Conservation (phyloP, 2,329 filamentous ascomycete genomes). For the Anthostomella pinea region DNA sequence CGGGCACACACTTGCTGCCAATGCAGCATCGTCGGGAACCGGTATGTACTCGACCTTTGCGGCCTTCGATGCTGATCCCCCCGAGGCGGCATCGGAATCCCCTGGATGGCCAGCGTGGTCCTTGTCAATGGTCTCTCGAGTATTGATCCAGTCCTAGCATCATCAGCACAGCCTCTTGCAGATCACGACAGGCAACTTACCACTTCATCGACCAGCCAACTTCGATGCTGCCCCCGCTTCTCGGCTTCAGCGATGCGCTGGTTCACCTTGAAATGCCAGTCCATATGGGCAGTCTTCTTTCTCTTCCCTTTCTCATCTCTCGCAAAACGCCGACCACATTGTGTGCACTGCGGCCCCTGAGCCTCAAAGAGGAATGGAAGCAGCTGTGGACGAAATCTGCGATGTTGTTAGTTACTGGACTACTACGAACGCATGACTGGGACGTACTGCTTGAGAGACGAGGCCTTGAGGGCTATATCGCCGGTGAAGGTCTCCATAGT, state of each 20-base stretch:
- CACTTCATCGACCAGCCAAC: slow-evolving; percentile 90
- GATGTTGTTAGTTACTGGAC: slow-evolving; percentile 16
- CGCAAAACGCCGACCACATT: slow-evolving; percentile 85
- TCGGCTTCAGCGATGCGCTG: slow-evolving; percentile 82
- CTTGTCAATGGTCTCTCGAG: slow-evolving; percentile 74
- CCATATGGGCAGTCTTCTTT: slow-evolving; percentile 88
- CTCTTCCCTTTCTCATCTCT: slow-evolving; percentile 73
- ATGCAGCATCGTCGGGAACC: slow-evolving; percentile 74
- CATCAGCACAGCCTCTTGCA: slow-evolving; percentile 25
- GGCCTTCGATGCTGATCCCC: slow-evolving; percentile 43
- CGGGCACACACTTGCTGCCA: slow-evolving; percentile 77
- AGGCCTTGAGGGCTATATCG: slow-evolving; percentile 59
- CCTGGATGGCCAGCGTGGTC: slow-evolving; percentile 40
- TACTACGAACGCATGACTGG: slow-evolving; percentile 5
- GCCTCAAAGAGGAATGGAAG: slow-evolving; percentile 74
- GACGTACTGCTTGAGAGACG: slow-evolving; percentile 71
- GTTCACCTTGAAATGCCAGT: slow-evolving; percentile 97
- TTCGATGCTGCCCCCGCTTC: slow-evolving; percentile 83
- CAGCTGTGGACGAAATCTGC: slow-evolving; percentile 70
- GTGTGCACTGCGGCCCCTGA: slow-evolving; percentile 82
- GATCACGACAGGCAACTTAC: slow-evolving; percentile 44
- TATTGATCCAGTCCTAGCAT: slow-evolving; percentile 81
- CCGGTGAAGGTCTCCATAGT: slow-evolving; percentile 36
- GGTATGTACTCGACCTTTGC: slow-evolving; percentile 69
- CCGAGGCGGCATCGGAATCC: slow-evolving; percentile 38